Percentiles rank a stretch among this genome's conserved stretches.
phyloP scores from a whole-genome alignment of 371 early-diverging fungal genomes.

The Mortierella sp. region DNA sequence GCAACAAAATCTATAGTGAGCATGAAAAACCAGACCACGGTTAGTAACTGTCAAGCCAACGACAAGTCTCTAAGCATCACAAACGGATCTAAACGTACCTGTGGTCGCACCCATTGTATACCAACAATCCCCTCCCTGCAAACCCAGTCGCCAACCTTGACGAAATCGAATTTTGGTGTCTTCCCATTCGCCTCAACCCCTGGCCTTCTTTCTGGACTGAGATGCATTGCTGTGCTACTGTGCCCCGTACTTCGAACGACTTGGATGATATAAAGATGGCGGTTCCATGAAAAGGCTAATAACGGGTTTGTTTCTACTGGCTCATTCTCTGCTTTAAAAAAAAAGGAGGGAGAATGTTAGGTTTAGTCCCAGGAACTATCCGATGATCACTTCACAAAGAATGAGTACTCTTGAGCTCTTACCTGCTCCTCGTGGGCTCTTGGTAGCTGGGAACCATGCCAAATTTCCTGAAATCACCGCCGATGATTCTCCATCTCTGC shows the following conservation, averaged over 20 bases:
- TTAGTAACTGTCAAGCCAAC: not conserved
- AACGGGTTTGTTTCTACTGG: constrained; percentile 61
- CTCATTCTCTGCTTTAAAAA: constrained; percentile 15
- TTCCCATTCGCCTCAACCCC: constrained; percentile 23
- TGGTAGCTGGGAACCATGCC: constrained; percentile 71
- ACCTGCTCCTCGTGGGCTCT: constrained; percentile 48
- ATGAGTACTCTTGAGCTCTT: not conserved
- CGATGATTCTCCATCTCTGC: constrained; percentile 35
- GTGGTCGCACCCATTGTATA: constrained; percentile 79
- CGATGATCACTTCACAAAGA: no score
- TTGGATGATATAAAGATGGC: constrained; percentile 65
- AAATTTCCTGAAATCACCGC: constrained; percentile 67
- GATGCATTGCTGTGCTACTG: constrained; percentile 20
- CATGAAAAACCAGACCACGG: not conserved
- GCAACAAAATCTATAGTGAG: constrained; percentile 62
- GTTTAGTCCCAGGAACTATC: no score
- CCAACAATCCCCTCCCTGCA: constrained; percentile 75
- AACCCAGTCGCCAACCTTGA: constrained; percentile 69
- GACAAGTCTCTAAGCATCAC: not conserved
- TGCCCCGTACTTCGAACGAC: constrained; percentile 50
- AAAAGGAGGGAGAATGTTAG: not conserved
- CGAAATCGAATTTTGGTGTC: constrained; percentile 58
- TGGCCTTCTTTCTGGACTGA: constrained; percentile 33
- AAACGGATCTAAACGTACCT: constrained; percentile 55
- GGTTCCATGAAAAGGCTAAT: constrained; percentile 75